A percentile compares a stretch with the other conserved stretches of the same genome.
phyloP scores from a whole-genome alignment of 345 rosid genomes.

The Populus nigra region DNA sequence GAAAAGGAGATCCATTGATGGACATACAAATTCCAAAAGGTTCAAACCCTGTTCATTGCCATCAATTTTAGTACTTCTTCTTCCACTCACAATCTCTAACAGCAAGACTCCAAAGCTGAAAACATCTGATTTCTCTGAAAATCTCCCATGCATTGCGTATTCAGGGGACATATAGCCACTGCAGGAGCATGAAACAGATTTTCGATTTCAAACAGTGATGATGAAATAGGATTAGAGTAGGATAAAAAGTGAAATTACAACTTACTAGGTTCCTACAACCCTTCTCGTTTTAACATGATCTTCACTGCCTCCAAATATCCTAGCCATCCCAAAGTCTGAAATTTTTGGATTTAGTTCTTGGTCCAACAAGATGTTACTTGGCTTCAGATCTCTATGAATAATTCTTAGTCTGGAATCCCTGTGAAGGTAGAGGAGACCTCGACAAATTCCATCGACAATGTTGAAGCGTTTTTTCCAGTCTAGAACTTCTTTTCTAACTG shows the following conservation, averaged over 20 bases:
- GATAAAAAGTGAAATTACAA: too few species aligned
- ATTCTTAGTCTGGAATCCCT: constrained; percentile 17
- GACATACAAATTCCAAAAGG: constrained; percentile 33
- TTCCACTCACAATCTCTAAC: constrained; percentile 41
- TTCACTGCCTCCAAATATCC: constrained; percentile 23
- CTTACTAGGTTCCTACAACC: constrained; percentile 38
- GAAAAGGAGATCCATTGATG: too few species aligned
- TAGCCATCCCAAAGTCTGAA: constrained; percentile 39
- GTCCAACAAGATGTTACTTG: constrained; percentile 28
- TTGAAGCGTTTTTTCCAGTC: constrained; percentile 10
- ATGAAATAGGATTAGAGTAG: too few species aligned
- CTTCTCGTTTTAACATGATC: constrained; percentile 23
- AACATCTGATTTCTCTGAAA: constrained; percentile 36
- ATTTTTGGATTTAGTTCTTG: constrained; percentile 26
- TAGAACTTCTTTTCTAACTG: background rate
- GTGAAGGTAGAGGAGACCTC: constrained; percentile 21
- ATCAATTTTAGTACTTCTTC: constrained; percentile 27
- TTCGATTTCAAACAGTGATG: too few species aligned
- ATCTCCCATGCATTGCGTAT: constrained; percentile 41
- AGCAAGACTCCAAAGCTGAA: background rate
- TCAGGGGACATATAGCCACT: constrained; percentile 55
- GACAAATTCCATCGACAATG: constrained; percentile 11
- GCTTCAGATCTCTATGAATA: constrained; percentile 17
- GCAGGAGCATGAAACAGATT: background rate
- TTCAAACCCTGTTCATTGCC: constrained; percentile 14